Percentiles rank a stretch among this genome's conserved stretches.
These are phyloP conservation scores for Silene noctiflora DNA, from an alignment of 179 eudicot species.

Conservation along the genomic window DNA sequence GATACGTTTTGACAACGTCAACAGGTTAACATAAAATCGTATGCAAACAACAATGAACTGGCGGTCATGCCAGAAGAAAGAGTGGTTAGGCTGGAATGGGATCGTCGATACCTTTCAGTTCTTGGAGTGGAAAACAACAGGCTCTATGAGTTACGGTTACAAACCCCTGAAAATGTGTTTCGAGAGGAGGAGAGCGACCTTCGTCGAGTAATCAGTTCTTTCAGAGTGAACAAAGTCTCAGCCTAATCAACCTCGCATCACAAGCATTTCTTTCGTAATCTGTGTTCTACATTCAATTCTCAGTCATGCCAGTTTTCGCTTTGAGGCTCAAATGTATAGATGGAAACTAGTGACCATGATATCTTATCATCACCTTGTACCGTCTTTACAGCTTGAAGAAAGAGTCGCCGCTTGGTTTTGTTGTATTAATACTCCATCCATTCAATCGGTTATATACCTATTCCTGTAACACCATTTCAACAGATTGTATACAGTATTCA, in stretches of 20 bases:
- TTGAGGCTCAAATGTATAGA: constrained; percentile 11
- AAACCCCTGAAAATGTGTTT: constrained; percentile 76
- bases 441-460: too few species aligned
- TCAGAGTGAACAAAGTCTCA: constrained; percentile 69
- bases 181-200: constrained; percentile 69
- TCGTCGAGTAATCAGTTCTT: constrained; percentile 77
- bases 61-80: constrained; percentile 91
- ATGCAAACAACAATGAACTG: constrained; percentile 89
- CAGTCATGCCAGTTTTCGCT: not conserved
- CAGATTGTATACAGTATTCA: too few species aligned
- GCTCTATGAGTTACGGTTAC: constrained; percentile 72
- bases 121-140: constrained; percentile 95
- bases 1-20: not conserved
- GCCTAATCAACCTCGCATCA: constrained; percentile 14
- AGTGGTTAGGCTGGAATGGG: constrained; percentile 81
- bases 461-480: too few species aligned
- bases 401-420: too few species aligned
- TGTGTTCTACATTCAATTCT: not conserved
- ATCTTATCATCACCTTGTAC: not conserved
- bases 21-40: constrained; percentile 88
- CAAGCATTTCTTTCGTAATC: not conserved
- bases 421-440: too few species aligned
- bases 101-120: constrained; percentile 78
- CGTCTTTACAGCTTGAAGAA: too few species aligned
- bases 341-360: not conserved